Conservation (phyloP, 1,284 basidiomycete genomes). For the Melampsora larici-populina region DNA sequence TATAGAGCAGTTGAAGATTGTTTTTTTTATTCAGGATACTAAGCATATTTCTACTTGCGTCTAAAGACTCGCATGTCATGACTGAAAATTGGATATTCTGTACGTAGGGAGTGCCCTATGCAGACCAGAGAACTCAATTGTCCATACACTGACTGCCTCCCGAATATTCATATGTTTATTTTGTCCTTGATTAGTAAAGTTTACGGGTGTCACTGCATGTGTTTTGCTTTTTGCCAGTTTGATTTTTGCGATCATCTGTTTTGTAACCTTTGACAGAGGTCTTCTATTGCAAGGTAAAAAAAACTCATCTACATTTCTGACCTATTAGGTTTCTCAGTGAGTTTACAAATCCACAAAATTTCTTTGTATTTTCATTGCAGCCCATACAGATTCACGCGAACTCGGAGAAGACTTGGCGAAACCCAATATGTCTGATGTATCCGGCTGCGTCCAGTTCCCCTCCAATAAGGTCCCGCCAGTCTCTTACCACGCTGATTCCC, state of each 20-base stretch:
- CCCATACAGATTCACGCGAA: constrained; percentile 12
- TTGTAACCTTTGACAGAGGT: constrained; percentile 30
- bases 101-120: not conserved
- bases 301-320: not conserved
- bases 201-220: constrained; percentile 33
- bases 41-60: constrained; percentile 21
- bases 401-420: not conserved
- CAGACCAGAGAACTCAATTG: not conserved
- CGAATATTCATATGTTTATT: not conserved
- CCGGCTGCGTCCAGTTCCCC: not conserved
- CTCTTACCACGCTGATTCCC: no score
- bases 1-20: not conserved
- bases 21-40: constrained; percentile 1
- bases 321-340: not conserved
- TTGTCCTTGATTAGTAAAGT: constrained; percentile 26
- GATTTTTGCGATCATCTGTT: constrained; percentile 22
- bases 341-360: not conserved
- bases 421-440: not conserved
- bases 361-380: not conserved
- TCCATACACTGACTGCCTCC: not conserved
- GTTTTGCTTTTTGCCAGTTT: constrained; percentile 39
- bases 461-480: not conserved
- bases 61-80: constrained; percentile 9
- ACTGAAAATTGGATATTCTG: constrained; percentile 25
- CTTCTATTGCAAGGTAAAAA: constrained; percentile 22